A percentile compares a stretch with the other conserved stretches of the same genome.
Evolutionary conservation across 108 stramenopile species (phyloP).

Genomic region (Skeletonema potamos): DNA sequence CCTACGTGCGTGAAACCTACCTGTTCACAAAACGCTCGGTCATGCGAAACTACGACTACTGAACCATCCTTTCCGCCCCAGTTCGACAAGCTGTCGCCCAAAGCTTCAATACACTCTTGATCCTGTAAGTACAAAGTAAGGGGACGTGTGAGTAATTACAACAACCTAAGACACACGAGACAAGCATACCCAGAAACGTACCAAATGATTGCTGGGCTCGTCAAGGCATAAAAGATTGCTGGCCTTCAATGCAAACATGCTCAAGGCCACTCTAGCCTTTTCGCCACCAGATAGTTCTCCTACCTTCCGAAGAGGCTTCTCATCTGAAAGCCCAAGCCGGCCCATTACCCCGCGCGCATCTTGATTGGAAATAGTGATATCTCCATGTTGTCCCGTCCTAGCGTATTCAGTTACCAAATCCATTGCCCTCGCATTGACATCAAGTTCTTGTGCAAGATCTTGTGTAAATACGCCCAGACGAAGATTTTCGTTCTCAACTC

Average conservation of each 20-base stretch:
- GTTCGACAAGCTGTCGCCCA: constrained; percentile 67
- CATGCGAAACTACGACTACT: constrained; percentile 91
- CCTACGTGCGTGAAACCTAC: constrained; percentile 89
- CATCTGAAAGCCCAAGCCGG: constrained; percentile 73
- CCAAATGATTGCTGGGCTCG: constrained; percentile 25
- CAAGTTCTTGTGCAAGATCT: constrained; percentile 90
- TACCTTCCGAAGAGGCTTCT: constrained; percentile 72
- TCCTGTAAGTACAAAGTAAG: background rate
- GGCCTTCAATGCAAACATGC: constrained; percentile 84
- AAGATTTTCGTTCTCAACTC: constrained; percentile 67
- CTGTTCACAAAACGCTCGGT: constrained; percentile 85
- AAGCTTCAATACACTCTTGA: constrained; percentile 67
- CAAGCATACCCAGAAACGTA: background rate
- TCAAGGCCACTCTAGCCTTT: constrained; percentile 82
- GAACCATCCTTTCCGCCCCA: constrained; percentile 85
- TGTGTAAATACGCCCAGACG: constrained; percentile 79
- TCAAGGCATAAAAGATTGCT: constrained; percentile 75
- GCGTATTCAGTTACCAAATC: constrained; percentile 79
- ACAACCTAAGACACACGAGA: too few species aligned
- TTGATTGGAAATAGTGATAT: constrained; percentile 77
- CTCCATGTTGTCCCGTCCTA: constrained; percentile 61
- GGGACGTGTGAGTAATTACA: background rate
- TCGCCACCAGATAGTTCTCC: constrained; percentile 77
- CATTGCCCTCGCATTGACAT: constrained; percentile 69
- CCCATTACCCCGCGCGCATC: constrained; percentile 79